Base-by-base conservation (phyloP, 1,139 yeast genomes). In the Geotrichum reessii region DNA sequence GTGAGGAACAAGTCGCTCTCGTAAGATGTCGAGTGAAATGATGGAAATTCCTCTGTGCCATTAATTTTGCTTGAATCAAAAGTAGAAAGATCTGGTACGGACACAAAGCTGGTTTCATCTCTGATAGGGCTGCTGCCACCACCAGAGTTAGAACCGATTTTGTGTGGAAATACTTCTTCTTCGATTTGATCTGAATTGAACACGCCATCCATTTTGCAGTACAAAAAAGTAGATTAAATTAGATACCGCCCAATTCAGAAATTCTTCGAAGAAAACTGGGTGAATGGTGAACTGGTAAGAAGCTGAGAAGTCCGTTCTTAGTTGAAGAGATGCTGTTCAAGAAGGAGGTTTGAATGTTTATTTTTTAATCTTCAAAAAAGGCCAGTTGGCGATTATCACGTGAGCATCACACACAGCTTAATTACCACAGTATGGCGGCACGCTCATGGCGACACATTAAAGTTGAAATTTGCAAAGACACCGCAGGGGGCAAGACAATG, bases 1-100 rank as follows among this genome's bases (percentile, higher is more conserved):
- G 56, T 50, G 12, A 21, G 25, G 44, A 51, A 57, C 17, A 47
- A 17, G 24, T 40, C 31, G 7, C 44, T 55, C 19, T 57, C 59
- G 40, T 57, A 51, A 3, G 42, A 27, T 7, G 54, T 37, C 25
- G 58, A 48, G 24, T 33, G 44, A 19, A 56, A 40, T 11, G 21
- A 53, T 0, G 59, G 59, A 27, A 57, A 57, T 14, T 47, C 59
- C 17, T 37, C 54, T 6, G 55, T 53, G 2, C 42, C 54, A n/a
- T 42, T 48, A 12, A 21, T 19, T 14, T 14, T 12, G 17, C 17
- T 37, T n/a, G 42, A 5, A 14, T 37, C 42, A 7, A 37, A 37
- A 37, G 17, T 37, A 37, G 42, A 6, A n/a, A 37, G 42, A 37
- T 37, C 42, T 2, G 42, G n/a, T n/a, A n/a, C 42, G 14, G 37